Conservation (phyloP, 768 basidiomycete species). For the Favolaschia claudopus region DNA sequence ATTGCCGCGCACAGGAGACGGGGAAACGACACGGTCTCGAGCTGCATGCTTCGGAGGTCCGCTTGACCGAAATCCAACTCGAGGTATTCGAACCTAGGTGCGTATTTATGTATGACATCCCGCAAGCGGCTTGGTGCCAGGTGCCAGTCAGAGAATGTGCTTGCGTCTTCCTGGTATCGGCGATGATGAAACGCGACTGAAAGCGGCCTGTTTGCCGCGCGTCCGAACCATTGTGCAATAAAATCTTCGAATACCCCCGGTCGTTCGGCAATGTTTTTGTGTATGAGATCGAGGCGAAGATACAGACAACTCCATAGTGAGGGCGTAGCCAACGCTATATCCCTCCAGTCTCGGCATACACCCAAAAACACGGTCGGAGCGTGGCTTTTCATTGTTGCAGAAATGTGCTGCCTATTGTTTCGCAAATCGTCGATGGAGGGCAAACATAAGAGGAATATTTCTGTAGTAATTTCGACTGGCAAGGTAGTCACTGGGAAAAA, state of each 20-base stretch:
- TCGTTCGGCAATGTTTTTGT: neutral
- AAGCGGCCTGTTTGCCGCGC: neutral
- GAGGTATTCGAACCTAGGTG: neutral
- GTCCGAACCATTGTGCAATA: neutral
- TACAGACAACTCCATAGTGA: neutral
- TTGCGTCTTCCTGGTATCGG: too few species aligned
- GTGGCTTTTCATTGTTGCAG: neutral
- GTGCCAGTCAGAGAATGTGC: neutral
- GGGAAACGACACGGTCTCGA: neutral
- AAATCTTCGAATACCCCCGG: too few species aligned
- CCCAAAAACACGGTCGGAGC: neutral
- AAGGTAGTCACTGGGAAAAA: neutral
- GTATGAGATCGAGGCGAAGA: too few species aligned
- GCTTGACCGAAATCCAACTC: neutral
- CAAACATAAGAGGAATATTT: constrained; percentile 1
- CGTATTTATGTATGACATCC: constrained; percentile 1
- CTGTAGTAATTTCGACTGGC: neutral
- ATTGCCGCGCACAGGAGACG: neutral
- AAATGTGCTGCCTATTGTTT: neutral
- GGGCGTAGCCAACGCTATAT: constrained; percentile 1
- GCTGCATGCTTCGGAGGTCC: neutral
- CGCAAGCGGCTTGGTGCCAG: neutral
- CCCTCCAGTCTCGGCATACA: constrained; percentile 7
- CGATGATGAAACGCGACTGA: neutral
- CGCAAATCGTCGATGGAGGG: neutral